These are phyloP conservation scores for Termitomyces titanicus DNA, from an alignment of 768 basidiomycete genomes.

Conservation along the genomic window DNA sequence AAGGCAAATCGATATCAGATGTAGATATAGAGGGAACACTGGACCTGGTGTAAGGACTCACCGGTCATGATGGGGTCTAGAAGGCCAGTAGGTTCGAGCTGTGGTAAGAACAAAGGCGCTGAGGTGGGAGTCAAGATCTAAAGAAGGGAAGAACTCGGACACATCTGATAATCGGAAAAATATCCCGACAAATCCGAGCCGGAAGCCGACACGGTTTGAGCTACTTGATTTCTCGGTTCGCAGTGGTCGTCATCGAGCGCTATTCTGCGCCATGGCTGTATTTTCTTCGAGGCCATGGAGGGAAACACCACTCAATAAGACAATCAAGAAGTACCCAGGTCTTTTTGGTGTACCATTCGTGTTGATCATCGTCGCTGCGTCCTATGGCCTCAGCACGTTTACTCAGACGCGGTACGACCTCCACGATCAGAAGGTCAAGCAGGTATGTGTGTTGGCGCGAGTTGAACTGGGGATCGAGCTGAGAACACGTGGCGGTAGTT, in stretches of 20 bases:
- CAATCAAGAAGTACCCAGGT: conserved; percentile 57
- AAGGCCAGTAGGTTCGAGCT: background rate
- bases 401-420: conserved; percentile 91
- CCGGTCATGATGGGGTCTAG: conserved; percentile 6
- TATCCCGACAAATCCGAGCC: conserved; percentile 7
- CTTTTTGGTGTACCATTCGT: conserved; percentile 89
- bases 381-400: conserved; percentile 77
- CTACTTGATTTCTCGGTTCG: no score
- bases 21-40: background rate
- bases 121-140: conserved; percentile 1
- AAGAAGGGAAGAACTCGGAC: background rate
- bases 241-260: background rate
- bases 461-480: background rate
- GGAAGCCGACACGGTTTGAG: no score
- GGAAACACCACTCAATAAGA: conserved; percentile 32
- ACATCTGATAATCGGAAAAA: background rate
- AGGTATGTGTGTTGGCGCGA: conserved; percentile 35
- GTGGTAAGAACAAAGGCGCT: background rate
- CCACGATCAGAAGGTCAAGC: conserved; percentile 74
- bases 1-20: background rate
- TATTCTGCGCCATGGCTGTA: conserved; percentile 35
- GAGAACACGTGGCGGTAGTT: conserved; percentile 36
- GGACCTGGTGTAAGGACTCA: background rate
- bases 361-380: conserved; percentile 79
- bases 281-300: conserved; percentile 33